Evolutionary conservation across 2,329 filamentous ascomycete genomes (phyloP), one percentile per base, ranked within the genome.

Genomic region (Sporothrix humicola): DNA sequence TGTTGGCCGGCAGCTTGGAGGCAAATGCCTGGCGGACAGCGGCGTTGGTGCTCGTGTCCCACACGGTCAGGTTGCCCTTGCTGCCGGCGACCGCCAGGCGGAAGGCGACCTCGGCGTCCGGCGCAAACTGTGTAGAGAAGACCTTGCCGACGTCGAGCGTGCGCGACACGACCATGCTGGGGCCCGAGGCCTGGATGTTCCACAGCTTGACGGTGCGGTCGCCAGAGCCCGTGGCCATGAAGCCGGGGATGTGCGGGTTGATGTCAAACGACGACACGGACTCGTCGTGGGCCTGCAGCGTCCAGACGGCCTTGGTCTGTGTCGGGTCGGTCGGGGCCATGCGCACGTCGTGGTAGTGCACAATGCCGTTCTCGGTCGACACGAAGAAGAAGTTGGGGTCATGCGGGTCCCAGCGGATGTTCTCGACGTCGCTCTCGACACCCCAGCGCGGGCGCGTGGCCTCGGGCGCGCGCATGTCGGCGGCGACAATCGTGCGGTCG

Each of bases 161-260:
- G 77, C 96, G 91, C 37, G 93, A 93, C 5, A 97, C 93, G 1
- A 99, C 94, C 89, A 99, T 93, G 75, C 90, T 93, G 0, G 96
- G 96, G 1, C 94, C 94, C 56, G 89, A 88, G 13, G 91, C 82
- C 78, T 92, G 88, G 73, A 98, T 90, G 83, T 97, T 97, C 96
- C 96, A 99, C 73, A 99, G 87, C 87, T 99, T 99, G 78, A 98
- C 94, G 6, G 92, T 93, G 85, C 94, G 95, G 85, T 99, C 96
- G 15, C 93, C 95, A 1, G 94, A 97, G 2, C 95, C 96, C 0
- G 96, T 98, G 15, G 90, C 96, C 83, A 99, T 89, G 87, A 93
- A 98, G 59, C 96, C 96, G 0, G 96, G 95, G 74, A 99, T 94
- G 69, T 91, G 85, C 3, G 91, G 87, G 85, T 98, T 98, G 83